Evolutionary conservation across 805 yeast genomes (phyloP).

Genomic region (Saccharomyces kudriavzevii): DNA sequence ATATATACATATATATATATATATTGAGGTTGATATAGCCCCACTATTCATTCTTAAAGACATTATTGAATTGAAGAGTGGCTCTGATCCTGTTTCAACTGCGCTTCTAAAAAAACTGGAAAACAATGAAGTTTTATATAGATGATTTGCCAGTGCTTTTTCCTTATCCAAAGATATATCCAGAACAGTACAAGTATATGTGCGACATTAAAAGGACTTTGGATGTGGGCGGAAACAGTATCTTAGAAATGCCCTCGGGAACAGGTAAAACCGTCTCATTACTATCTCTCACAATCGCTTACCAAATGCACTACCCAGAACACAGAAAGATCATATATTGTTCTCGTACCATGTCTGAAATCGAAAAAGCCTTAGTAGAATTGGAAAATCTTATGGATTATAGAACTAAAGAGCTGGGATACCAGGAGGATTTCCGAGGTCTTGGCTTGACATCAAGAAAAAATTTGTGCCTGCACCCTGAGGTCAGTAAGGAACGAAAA

Average conservation of each 20-base stretch:
- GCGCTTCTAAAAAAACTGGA: neutral
- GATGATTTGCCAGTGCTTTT: constrained; percentile 94
- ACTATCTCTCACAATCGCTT: constrained; percentile 85
- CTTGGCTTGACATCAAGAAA: constrained; percentile 91
- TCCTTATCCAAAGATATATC: constrained; percentile 94
- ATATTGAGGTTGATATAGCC: neutral
- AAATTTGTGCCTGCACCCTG: constrained; percentile 86
- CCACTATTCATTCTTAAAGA: neutral
- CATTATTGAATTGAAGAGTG: neutral
- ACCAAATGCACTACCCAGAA: constrained; percentile 90
- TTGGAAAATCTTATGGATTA: constrained; percentile 80
- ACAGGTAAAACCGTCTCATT: constrained; percentile 95
- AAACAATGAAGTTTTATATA: constrained; percentile 61
- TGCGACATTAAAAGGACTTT: constrained; percentile 86
- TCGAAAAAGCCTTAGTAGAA: constrained; percentile 93
- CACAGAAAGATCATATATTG: constrained; percentile 88
- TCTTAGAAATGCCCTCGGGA: constrained; percentile 98
- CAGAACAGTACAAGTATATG: constrained; percentile 98
- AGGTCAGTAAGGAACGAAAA: constrained; percentile 76
- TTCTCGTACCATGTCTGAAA: constrained; percentile 99
- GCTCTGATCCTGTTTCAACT: neutral
- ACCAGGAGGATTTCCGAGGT: constrained; percentile 85
- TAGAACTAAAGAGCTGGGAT: constrained; percentile 75
- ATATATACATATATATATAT: neutral
- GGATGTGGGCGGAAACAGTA: constrained; percentile 95